Base-by-base conservation (phyloP, 2,329 filamentous ascomycete species). In the Ceratocystis eucalypticola region DNA sequence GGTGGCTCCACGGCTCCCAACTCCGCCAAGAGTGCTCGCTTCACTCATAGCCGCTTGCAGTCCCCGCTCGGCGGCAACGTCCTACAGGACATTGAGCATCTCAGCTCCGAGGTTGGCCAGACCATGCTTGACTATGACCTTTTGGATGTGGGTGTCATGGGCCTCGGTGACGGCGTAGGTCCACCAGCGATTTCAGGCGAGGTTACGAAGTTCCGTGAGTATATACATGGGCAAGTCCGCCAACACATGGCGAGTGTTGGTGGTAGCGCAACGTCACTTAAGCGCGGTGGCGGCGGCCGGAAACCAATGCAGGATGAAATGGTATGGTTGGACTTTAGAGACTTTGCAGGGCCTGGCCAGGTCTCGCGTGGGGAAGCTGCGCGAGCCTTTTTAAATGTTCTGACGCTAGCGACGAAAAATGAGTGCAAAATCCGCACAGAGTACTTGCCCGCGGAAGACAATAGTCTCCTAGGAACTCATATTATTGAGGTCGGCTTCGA, bases 321-420 rank as follows among this genome's bases (percentile, higher is more conserved):
- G 63, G 67, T 65, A 17, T 84, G 79, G 75, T 77, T 94, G 53
- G 76, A 80, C 0, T 95, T 96, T 72, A 83, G 87, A 59, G 77
- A 84, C 62, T 76, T 96, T 8, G 83, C 94, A 57, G 79, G 83
- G n/a, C 81, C 84, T 0, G 72, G 72, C 8, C 75, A 78, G 61
- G 76, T 77, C 53, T 84, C 82, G 37, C 80, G 78, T 45, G 77
- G 83, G 37, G 84, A 90, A 12, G 88, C 87, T 7, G 85, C 88
- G 1, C 88, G 91, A 73, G 89, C 85, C 0, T 87, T 90, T 72
- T 84, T 88, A 76, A 88, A 94, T 73, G 80, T 89, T 1, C 80
- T 95, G 15, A 80, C 82, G 10, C 79, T 94, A 55, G 86, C 84
- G 5, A 90, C 84, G 1, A 89, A 86, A 74, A 80, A 80, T 1